Evolutionary conservation across 2,329 filamentous ascomycete species (phyloP).

Genomic region (Drechslerella stenobrocha): DNA sequence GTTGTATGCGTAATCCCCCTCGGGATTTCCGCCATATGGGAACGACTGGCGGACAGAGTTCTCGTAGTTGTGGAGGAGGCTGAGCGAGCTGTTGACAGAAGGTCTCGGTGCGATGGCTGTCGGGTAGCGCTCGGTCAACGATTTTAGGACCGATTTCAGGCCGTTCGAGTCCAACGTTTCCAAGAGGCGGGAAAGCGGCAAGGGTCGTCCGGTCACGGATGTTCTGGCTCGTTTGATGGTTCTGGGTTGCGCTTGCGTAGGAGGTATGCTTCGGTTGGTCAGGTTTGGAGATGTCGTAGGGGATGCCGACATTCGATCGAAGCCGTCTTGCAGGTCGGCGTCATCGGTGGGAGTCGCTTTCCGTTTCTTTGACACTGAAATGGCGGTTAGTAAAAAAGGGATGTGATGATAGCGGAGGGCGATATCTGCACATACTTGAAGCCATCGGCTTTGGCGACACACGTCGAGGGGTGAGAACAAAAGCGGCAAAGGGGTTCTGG

Average conservation of each 20-base stretch:
- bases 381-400: constrained; percentile 3
- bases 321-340: constrained; percentile 58
- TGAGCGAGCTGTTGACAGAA: constrained; percentile 75
- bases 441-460: constrained; percentile 30
- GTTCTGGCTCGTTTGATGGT: constrained; percentile 67
- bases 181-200: constrained; percentile 75
- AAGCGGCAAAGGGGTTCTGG: constrained; percentile 33
- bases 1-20: constrained; percentile 92
- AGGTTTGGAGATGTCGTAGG: constrained; percentile 79
- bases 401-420: not conserved
- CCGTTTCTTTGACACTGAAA: constrained; percentile 29
- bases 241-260: constrained; percentile 67
- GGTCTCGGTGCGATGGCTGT: constrained; percentile 83
- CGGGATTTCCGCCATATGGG: constrained; percentile 79
- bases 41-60: constrained; percentile 75
- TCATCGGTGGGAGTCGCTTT: constrained; percentile 35
- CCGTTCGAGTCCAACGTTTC: constrained; percentile 88
- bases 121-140: constrained; percentile 86
- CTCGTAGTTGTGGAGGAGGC: constrained; percentile 81
- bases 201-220: constrained; percentile 69
- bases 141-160: constrained; percentile 81
- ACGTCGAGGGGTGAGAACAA: constrained; percentile 25
- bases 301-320: constrained; percentile 89
- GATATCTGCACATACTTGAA: not conserved
- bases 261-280: constrained; percentile 68